Evolutionary conservation across 2,329 filamentous ascomycete species (phyloP), one percentile per base, ranked within the genome.

Genomic region (Arthrobotrys sinensis): DNA sequence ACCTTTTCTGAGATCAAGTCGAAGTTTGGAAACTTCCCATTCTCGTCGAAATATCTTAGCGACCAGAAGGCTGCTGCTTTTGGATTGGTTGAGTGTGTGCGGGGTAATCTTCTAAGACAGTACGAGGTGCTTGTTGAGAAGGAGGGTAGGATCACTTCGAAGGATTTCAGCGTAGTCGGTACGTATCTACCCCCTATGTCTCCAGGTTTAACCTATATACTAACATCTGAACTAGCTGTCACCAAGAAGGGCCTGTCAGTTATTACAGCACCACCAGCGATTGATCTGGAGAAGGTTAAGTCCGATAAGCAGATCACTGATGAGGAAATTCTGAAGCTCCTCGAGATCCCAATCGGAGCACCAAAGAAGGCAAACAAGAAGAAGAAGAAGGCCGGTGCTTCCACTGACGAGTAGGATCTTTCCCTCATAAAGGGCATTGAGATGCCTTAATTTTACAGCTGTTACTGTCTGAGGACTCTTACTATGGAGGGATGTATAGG

Each of bases 261-360:
- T 86, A 87, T 99, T 75, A 91, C 93, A 82, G 91, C 89, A 28
- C 91, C 96, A 38, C 90, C 92, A 79, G 85, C 91, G 21, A 88
- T 92, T 80, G 93, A 98, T 83, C 85, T 96, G 79, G 89, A 88
- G 84, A 94, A 94, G 87, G 90, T 91, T 88, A 92, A 97, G 89
- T 91, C 93, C 38, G 94, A 98, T 85, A 98, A 98, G 90, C 97
- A 97, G 89, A 97, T 99, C 83, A 91, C 91, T 81, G 95, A 98
- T 81, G 93, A 97, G 87, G 95, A 98, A 87, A 89, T 99, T 81
- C 90, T 98, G 82, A 93, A 96, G 88, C 95, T 98, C 80, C 89
- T 99, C 64, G 94, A 96, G 86, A 92, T 93, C 85, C 95, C 95
- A 36, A 86, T 97, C 82, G 86, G 87, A 65, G 88, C 91, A 81